These are phyloP conservation scores for Hondaea fermentalgiana DNA, from an alignment of 108 stramenopile genomes.

Conservation along the genomic window DNA sequence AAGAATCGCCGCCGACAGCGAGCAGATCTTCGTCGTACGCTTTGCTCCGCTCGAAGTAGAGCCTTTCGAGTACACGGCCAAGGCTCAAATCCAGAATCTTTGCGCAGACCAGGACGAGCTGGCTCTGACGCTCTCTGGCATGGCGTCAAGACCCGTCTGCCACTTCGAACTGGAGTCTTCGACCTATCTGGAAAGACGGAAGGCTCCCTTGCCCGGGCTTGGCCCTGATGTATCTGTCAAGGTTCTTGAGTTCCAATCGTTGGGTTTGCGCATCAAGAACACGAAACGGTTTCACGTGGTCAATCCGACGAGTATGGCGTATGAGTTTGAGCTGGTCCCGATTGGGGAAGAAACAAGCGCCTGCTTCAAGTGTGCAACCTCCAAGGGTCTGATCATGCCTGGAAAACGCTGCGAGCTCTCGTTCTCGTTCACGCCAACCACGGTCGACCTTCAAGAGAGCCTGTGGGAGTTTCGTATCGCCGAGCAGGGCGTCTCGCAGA, in stretches of 20 bases:
- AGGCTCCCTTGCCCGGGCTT: not conserved
- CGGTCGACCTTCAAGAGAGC: slow-evolving; percentile 36
- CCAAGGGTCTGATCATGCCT: slow-evolving; percentile 42
- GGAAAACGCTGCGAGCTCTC: slow-evolving; percentile 55
- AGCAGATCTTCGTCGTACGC: slow-evolving; percentile 38
- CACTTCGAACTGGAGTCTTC: slow-evolving; percentile 46
- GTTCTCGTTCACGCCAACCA: slow-evolving; percentile 53
- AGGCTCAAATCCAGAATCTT: not conserved
- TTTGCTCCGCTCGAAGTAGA: slow-evolving; percentile 54
- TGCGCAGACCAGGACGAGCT: not conserved
- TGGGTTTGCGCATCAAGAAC: slow-evolving; percentile 47
- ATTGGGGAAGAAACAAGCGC: slow-evolving; percentile 32
- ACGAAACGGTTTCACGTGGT: slow-evolving; percentile 44
- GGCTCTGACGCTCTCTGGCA: slow-evolving; percentile 25
- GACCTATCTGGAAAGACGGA: slow-evolving; percentile 42
- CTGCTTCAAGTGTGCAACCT: slow-evolving; percentile 43
- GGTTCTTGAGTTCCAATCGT: slow-evolving; percentile 41
- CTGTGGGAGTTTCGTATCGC: slow-evolving; percentile 47
- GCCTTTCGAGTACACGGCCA: slow-evolving; percentile 34
- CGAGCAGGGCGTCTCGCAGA: slow-evolving; percentile 39
- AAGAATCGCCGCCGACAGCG: slow-evolving; percentile 20
- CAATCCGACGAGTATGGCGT: slow-evolving; percentile 45
- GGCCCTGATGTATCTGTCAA: slow-evolving; percentile 16
- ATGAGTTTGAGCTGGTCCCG: slow-evolving; percentile 53
- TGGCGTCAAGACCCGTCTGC: slow-evolving; percentile 42